Conservation (phyloP, 441 rosid species). For the California macrophylla region DNA sequence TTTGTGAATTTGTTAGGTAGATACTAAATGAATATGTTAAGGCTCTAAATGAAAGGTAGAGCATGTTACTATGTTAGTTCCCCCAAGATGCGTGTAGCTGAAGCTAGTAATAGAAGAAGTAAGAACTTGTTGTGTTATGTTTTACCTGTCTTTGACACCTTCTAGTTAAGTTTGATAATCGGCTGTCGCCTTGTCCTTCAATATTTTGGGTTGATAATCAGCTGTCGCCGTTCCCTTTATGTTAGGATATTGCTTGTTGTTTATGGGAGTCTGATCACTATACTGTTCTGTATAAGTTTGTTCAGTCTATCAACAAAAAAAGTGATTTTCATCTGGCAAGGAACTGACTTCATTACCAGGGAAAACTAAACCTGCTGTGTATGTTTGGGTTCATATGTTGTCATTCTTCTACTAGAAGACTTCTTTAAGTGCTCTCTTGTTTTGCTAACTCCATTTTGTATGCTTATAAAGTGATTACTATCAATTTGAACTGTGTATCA, state of each 20-base stretch:
- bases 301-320: background rate
- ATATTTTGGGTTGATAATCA: background rate
- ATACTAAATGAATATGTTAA: background rate
- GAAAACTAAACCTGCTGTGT: background rate
- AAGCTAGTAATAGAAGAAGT: background rate
- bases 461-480: conserved; percentile 1
- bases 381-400: background rate
- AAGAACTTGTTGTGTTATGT: background rate
- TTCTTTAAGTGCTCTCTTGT: background rate
- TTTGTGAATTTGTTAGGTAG: background rate
- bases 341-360: background rate
- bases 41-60: background rate
- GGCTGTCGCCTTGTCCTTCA: background rate
- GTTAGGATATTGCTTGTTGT: background rate
- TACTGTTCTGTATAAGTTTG: background rate
- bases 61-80: background rate
- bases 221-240: background rate
- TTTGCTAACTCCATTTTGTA: background rate
- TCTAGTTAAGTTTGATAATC: background rate
- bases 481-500: conserved; percentile 10
- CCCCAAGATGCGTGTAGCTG: background rate
- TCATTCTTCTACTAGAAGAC: background rate
- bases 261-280: background rate
- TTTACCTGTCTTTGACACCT: background rate
- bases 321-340: background rate